These are phyloP conservation scores for Talaromyces stipitatus DNA, from an alignment of 495 filamentous ascomycete genomes.

Conservation along the genomic window DNA sequence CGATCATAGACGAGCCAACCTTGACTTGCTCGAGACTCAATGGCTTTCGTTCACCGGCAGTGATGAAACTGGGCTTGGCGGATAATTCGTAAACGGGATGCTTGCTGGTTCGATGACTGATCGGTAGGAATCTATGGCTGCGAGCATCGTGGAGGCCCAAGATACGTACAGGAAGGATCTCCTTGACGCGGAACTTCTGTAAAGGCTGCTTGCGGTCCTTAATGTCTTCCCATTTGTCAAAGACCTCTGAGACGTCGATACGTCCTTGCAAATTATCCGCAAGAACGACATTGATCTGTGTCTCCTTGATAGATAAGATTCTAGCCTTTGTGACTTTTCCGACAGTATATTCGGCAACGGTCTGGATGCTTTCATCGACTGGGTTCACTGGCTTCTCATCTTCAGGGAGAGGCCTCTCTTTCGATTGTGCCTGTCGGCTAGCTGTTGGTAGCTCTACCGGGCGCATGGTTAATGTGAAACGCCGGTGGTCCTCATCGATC, in stretches of 20 bases:
- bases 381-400: constrained; percentile 50
- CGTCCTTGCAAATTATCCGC: constrained; percentile 87
- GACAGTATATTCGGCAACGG: constrained; percentile 60
- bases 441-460: constrained; percentile 26
- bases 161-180: constrained; percentile 65
- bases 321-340: constrained; percentile 74
- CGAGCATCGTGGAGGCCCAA: constrained; percentile 83
- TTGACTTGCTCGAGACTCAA: constrained; percentile 68
- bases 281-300: constrained; percentile 84
- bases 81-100: constrained; percentile 80
- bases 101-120: constrained; percentile 73
- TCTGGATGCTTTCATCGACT: constrained; percentile 56
- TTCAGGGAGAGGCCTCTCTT: constrained; percentile 17
- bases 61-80: constrained; percentile 64
- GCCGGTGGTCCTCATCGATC: constrained; percentile 49
- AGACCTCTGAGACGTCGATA: constrained; percentile 82
- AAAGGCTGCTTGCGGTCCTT: constrained; percentile 72
- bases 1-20: constrained; percentile 61
- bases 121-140: constrained; percentile 86
- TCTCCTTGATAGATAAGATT: constrained; percentile 72
- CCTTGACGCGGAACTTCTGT: constrained; percentile 58
- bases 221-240: constrained; percentile 81
- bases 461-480: constrained; percentile 59
- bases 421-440: constrained; percentile 20
- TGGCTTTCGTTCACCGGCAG: constrained; percentile 43